Evolutionary conservation across 352 stramenopile species (phyloP), one percentile per base, ranked within the genome.

Genomic region (Lagenidium giganteum): DNA sequence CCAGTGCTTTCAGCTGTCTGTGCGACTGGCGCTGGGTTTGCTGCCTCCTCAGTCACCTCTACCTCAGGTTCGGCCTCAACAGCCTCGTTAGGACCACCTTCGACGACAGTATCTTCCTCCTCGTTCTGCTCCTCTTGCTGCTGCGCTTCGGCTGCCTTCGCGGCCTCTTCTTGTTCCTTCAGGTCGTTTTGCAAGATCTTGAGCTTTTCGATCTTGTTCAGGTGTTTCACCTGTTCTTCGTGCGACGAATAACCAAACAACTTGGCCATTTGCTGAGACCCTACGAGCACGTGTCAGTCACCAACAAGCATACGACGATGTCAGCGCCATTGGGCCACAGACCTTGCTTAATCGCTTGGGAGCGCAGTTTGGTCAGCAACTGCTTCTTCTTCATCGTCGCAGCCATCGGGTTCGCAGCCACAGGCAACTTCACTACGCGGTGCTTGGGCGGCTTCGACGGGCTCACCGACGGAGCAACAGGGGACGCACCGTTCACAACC

Each of bases 241-340:
- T 82, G 84, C 34, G 53, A 89, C 16, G 47, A 41, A 48, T 88
- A 89, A 4, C 81, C 81, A 47, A 93, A 91, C 4, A 87, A 25
- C 54, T 87, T 87, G 51, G 81, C 81, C 57, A 76, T 76, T 13
- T 67, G 64, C 30, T 82, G 56, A 5, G 73, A 70, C 16, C 61
- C 63, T 72, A 8, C n/a, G 18, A 21, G 13, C 9, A 17, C 5
- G 8, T 16, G 32, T n/a, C n/a, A n/a, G n/a, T n/a, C n/a, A n/a
- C n/a, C n/a, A n/a, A n/a, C n/a, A n/a, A n/a, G n/a, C n/a, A n/a
- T n/a, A n/a, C n/a, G n/a, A n/a, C n/a, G n/a, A n/a, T n/a, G n/a
- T n/a, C n/a, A n/a, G n/a, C n/a, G n/a, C n/a, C n/a, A n/a, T n/a
- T n/a, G n/a, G n/a, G n/a, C n/a, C n/a, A 25, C 48, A 17, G 14